A percentile compares a stretch with the other conserved stretches of the same genome.
phyloP scores from a whole-genome alignment of 768 basidiomycete species.

The Pleurotus tuber-regium region DNA sequence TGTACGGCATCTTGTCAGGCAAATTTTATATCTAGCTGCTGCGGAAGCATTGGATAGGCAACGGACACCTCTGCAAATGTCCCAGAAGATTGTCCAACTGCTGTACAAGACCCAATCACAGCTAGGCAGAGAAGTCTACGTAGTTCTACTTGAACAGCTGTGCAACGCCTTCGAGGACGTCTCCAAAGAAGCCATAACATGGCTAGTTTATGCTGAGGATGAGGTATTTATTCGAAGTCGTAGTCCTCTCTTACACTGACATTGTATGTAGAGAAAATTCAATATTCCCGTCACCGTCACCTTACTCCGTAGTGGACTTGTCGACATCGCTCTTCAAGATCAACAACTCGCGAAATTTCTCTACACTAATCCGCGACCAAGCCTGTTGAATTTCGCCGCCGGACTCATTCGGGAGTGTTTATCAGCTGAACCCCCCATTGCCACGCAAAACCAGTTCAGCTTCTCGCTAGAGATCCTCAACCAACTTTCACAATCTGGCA shows the following conservation, averaged over 20 bases:
- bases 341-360: constrained; percentile 87
- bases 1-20: constrained; percentile 78
- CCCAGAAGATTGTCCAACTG: constrained; percentile 95
- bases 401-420: constrained; percentile 85
- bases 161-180: constrained; percentile 91
- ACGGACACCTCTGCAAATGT: constrained; percentile 87
- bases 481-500: constrained; percentile 69
- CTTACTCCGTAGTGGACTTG: constrained; percentile 78
- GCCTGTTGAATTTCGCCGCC: constrained; percentile 76
- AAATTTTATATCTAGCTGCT: constrained; percentile 85
- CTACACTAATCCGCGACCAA: constrained; percentile 73
- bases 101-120: constrained; percentile 87
- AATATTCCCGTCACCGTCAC: constrained; percentile 93
- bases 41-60: constrained; percentile 75
- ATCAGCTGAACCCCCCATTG: constrained; percentile 75
- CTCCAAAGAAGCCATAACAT: constrained; percentile 93
- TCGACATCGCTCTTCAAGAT: constrained; percentile 78
- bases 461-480: constrained; percentile 79
- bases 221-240: constrained; percentile 48
- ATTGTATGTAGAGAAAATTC: constrained; percentile 75
- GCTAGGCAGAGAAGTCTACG: constrained; percentile 91
- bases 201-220: constrained; percentile 96
- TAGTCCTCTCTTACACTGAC: constrained; percentile 13
- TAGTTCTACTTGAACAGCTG: constrained; percentile 82
- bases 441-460: constrained; percentile 75